Evolutionary conservation across 2,329 filamentous ascomycete species (phyloP).

Genomic region (Leptosphaerulina australis): DNA sequence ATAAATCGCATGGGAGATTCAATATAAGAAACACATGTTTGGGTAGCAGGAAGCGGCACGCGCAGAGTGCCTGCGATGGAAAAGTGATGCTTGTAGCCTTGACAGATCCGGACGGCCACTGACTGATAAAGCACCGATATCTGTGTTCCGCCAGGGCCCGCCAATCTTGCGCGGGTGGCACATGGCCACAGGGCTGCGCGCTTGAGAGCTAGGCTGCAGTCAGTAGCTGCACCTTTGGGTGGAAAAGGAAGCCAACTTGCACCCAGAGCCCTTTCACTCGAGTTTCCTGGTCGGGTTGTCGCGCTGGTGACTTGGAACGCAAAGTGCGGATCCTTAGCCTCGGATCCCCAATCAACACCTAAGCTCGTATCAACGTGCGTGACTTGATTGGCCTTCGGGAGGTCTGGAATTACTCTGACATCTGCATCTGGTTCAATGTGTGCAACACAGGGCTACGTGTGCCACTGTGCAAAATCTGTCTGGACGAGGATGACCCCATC

Average conservation of each 20-base stretch:
- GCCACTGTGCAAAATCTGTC: slow-evolving; percentile 20
- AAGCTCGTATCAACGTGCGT: slow-evolving; percentile 17
- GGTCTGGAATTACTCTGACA: slow-evolving; percentile 11
- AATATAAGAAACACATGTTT: slow-evolving; percentile 23
- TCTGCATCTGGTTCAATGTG: slow-evolving; percentile 9
- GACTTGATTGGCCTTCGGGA: slow-evolving; percentile 14
- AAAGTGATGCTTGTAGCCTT: slow-evolving; percentile 21
- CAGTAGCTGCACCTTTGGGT: slow-evolving; percentile 15
- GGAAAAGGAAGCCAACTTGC: slow-evolving; percentile 12
- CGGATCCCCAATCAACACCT: slow-evolving; percentile 13
- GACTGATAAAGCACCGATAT: slow-evolving; percentile 25
- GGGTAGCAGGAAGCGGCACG: slow-evolving; percentile 18
- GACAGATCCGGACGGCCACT: slow-evolving; percentile 23
- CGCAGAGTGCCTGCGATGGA: slow-evolving; percentile 23
- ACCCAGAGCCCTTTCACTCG: slow-evolving; percentile 18
- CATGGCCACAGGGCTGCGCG: slow-evolving; percentile 13
- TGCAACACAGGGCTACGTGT: slow-evolving; percentile 17
- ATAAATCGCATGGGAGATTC: slow-evolving; percentile 18
- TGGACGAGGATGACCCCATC: slow-evolving; percentile 15
- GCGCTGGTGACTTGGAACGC: slow-evolving; percentile 5
- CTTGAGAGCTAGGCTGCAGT: slow-evolving; percentile 14
- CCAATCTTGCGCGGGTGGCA: slow-evolving; percentile 25
- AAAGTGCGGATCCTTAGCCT: slow-evolving; percentile 10
- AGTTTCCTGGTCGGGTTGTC: slow-evolving; percentile 18
- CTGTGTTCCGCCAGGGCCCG: slow-evolving; percentile 15